Conservation (phyloP, 2,329 filamentous ascomycete species). For the Beauveria medogensis region DNA sequence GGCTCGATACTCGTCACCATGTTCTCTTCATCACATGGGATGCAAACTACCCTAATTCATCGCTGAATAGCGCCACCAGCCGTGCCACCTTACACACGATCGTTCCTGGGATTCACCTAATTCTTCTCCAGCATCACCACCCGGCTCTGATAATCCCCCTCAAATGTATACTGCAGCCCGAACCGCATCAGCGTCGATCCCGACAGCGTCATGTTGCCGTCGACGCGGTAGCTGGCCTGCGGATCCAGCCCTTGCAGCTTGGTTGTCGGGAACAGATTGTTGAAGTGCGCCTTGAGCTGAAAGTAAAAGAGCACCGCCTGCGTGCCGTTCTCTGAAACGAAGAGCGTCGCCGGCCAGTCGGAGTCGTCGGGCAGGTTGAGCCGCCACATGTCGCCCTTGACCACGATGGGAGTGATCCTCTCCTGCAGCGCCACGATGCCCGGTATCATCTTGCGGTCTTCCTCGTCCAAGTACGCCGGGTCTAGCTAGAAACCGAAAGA, state of each 20-base stretch:
- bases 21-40: too few relatives aligned
- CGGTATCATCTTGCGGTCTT: conserved; percentile 46
- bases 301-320: conserved; percentile 52
- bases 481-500: conserved; percentile 59
- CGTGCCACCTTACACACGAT: too few relatives aligned
- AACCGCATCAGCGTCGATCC: conserved; percentile 56
- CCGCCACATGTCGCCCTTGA: conserved; percentile 52
- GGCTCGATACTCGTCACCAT: too few relatives aligned
- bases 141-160: conserved; percentile 48
- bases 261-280: conserved; percentile 45
- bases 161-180: conserved; percentile 46
- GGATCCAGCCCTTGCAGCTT: conserved; percentile 50
- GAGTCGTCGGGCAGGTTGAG: conserved; percentile 48
- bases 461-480: conserved; percentile 40
- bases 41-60: too few relatives aligned
- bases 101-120: background rate
- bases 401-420: conserved; percentile 50
- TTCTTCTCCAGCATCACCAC: conserved; percentile 45
- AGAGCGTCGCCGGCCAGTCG: conserved; percentile 55
- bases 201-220: conserved; percentile 43
- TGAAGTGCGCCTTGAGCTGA: conserved; percentile 44
- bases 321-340: conserved; percentile 42
- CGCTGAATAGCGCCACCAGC: too few relatives aligned
- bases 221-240: conserved; percentile 42
- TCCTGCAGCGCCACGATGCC: conserved; percentile 45